phyloP scores from a whole-genome alignment of 1,139 yeast species.

The Geotrichum candidum region DNA sequence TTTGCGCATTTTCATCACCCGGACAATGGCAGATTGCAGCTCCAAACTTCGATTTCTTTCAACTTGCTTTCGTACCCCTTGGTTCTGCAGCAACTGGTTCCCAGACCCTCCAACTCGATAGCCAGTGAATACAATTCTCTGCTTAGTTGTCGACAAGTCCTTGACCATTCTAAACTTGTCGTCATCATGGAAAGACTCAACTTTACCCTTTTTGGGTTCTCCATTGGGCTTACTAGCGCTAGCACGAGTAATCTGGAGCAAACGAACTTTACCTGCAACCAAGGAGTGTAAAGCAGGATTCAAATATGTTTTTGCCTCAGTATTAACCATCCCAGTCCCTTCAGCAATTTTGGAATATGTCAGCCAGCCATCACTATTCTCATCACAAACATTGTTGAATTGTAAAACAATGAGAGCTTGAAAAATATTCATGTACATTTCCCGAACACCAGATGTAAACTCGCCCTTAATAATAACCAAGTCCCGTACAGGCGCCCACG shows the following conservation, averaged over 20 bases:
- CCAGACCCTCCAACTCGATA: not conserved
- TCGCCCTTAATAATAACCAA: conserved; percentile 31
- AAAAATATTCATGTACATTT: conserved; percentile 30
- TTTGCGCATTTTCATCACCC: conserved; percentile 34
- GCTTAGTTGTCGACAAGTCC: not conserved
- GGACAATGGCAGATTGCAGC: conserved; percentile 36
- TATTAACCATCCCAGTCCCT: not conserved
- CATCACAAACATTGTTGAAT: conserved; percentile 23
- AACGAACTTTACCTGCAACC: not conserved
- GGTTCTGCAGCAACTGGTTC: not conserved
- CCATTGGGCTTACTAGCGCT: not conserved
- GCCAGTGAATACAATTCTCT: not conserved
- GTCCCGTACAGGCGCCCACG: conserved; percentile 34
- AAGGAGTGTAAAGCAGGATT: conserved; percentile 2
- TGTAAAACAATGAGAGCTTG: conserved; percentile 32
- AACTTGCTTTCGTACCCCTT: not conserved
- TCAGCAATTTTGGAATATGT: not conserved
- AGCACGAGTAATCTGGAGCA: not conserved
- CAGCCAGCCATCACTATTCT: not conserved
- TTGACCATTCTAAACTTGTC: not conserved
- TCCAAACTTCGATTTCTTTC: conserved; percentile 30
- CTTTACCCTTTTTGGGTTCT: not conserved
- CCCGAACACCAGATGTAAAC: conserved; percentile 32
- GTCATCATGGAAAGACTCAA: not conserved
- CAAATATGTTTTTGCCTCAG: not conserved